Conservation (phyloP, 2,329 filamentous ascomycete species). For the Fusarium neocosmosporiellum region DNA sequence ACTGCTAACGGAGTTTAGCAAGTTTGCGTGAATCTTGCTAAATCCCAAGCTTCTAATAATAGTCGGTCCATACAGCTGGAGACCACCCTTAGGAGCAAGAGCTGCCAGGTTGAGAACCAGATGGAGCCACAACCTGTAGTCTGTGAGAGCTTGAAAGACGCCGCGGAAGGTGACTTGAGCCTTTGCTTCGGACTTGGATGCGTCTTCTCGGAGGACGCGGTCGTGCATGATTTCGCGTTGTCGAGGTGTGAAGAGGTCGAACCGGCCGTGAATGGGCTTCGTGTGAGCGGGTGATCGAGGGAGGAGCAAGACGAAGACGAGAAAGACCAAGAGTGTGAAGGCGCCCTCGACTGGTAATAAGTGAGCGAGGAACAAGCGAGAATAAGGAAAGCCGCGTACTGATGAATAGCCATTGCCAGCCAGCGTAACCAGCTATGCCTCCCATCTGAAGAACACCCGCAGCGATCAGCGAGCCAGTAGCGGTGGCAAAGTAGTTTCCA, state of each 20-base stretch:
- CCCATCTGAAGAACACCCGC: conserved; percentile 35
- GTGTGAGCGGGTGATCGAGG: conserved; percentile 30
- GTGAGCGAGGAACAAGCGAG: fast-evolving
- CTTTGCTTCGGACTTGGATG: conserved; percentile 31
- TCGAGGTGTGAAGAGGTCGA: conserved; percentile 31
- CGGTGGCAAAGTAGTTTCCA: conserved; percentile 37
- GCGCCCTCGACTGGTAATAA: conserved; percentile 14
- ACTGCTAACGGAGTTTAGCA: conserved; percentile 37
- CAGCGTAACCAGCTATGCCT: conserved; percentile 20
- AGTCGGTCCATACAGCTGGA: conserved; percentile 39
- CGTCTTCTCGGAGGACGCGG: conserved; percentile 33
- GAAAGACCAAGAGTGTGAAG: conserved; percentile 31
- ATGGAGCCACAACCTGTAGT: conserved; percentile 36
- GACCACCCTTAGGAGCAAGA: conserved; percentile 39
- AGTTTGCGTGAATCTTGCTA: conserved; percentile 36
- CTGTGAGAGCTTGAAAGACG: conserved; percentile 1
- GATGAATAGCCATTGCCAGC: conserved; percentile 38
- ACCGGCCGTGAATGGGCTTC: conserved; percentile 23
- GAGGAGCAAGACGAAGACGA: conserved; percentile 24
- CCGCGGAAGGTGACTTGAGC: conserved; percentile 11
- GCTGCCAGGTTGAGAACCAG: conserved; percentile 33
- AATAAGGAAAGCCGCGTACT: neutral
- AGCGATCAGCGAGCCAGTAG: conserved; percentile 25
- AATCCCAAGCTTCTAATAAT: conserved; percentile 40
- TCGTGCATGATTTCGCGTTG: conserved; percentile 32